Conservation (phyloP, 805 yeast species). For the Kodamaea neixiangensis region DNA sequence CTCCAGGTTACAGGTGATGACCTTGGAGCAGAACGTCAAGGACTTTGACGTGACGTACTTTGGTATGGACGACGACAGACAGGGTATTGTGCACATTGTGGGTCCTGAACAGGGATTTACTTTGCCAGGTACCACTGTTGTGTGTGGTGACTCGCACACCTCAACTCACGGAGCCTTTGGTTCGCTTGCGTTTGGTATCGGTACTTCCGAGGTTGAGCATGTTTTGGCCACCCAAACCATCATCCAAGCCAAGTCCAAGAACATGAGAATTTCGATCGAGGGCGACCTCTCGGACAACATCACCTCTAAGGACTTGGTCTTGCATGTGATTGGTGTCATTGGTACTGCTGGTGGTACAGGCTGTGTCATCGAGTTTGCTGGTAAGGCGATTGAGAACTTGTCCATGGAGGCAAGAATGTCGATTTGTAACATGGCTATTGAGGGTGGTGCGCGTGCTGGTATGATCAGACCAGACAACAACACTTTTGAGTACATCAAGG, state of each 20-base stretch:
- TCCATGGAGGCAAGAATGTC: constrained; percentile 99
- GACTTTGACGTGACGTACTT: constrained; percentile 88
- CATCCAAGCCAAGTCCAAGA: constrained; percentile 92
- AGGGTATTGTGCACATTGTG: constrained; percentile 97
- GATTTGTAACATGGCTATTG: constrained; percentile 98
- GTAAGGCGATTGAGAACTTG: constrained; percentile 85
- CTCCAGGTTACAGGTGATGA: constrained; percentile 87
- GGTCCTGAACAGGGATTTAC: constrained; percentile 99
- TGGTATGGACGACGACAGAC: constrained; percentile 93
- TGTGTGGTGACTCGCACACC: constrained; percentile 98
- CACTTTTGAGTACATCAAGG: constrained; percentile 86
- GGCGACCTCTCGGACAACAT: constrained; percentile 87
- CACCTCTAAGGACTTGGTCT: constrained; percentile 92
- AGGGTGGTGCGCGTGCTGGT: constrained; percentile 99
- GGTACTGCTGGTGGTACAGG: constrained; percentile 99
- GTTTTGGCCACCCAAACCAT: constrained; percentile 96
- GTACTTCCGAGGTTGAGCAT: constrained; percentile 98
- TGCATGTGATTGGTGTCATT: constrained; percentile 92
- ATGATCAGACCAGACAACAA: constrained; percentile 95
- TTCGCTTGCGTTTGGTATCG: constrained; percentile 96
- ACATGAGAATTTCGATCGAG: constrained; percentile 85
- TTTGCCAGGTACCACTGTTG: constrained; percentile 97
- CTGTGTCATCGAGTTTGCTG: constrained; percentile 93
- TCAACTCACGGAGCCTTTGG: constrained; percentile 99
- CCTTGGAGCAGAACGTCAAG: constrained; percentile 89